Evolutionary conservation across 345 rosid species (phyloP).

Genomic region (Barbarea vulgaris): DNA sequence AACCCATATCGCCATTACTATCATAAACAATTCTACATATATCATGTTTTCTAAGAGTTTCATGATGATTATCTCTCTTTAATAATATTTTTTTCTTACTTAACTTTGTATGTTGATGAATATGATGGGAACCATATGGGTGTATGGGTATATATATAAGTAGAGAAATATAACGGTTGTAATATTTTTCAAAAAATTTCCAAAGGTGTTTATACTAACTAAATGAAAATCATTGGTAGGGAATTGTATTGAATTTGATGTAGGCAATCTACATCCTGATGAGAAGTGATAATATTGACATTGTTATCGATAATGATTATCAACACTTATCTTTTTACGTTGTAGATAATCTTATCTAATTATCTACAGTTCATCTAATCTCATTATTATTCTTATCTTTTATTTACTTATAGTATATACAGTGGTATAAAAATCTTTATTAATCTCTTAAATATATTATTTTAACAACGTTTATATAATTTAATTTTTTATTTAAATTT

Average conservation of each 20-base stretch:
- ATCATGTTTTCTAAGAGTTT: background rate
- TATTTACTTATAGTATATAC: no score
- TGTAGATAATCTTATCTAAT: no score
- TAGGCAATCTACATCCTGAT: background rate
- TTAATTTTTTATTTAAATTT: no score
- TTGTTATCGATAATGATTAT: no score
- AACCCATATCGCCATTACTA: background rate
- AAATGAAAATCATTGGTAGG: background rate
- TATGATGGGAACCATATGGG: background rate
- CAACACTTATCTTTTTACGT: no score
- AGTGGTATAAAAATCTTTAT: no score
- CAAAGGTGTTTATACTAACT: background rate
- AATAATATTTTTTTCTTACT: no score
- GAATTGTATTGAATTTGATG: background rate
- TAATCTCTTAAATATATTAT: no score
- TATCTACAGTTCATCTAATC: no score
- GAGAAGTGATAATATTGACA: background rate
- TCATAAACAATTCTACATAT: background rate
- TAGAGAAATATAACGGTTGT: background rate
- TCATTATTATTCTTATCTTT: no score
- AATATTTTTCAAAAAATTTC: background rate
- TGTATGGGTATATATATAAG: background rate
- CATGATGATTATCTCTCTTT: no score
- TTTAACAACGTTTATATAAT: no score
- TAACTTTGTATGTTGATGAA: background rate